These are phyloP conservation scores for Teratosphaeria epicoccoides DNA, from an alignment of 2,329 filamentous ascomycete species.

Conservation along the genomic window DNA sequence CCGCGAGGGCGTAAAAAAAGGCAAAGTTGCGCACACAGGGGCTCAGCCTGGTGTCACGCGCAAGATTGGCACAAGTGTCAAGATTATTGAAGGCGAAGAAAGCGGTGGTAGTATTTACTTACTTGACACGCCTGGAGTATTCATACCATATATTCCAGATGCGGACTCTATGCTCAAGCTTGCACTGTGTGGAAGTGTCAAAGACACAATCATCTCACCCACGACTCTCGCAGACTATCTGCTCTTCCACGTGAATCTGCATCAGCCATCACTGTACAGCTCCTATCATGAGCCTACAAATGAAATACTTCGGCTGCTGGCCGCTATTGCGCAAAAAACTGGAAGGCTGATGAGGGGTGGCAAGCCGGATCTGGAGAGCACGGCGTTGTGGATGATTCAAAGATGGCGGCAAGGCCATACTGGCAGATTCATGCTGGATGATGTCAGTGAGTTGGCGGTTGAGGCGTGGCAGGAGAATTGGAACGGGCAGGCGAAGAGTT, in stretches of 20 bases:
- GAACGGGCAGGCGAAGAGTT: conserved; percentile 38
- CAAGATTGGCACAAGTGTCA: conserved; percentile 67
- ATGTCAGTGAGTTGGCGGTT: conserved; percentile 53
- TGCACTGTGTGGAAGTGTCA: conserved; percentile 81
- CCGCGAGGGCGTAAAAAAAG: conserved; percentile 51
- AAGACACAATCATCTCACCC: conserved; percentile 71
- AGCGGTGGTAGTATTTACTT: conserved; percentile 60
- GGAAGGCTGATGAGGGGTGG: conserved; percentile 69
- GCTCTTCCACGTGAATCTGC: conserved; percentile 69
- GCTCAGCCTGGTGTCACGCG: conserved; percentile 82
- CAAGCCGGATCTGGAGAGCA: conserved; percentile 55
- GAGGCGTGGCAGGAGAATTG: conserved; percentile 38
- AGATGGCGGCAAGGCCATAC: conserved; percentile 69
- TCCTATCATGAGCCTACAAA: conserved; percentile 66
- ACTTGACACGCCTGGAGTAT: conserved; percentile 88
- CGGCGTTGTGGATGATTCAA: conserved; percentile 70
- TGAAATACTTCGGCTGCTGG: conserved; percentile 63
- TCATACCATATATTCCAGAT: conserved; percentile 80
- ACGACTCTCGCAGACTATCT: conserved; percentile 81
- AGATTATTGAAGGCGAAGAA: conserved; percentile 54
- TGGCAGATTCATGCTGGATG: conserved; percentile 70
- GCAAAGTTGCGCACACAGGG: conserved; percentile 72
- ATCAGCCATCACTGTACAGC: conserved; percentile 48
- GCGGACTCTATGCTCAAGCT: conserved; percentile 88
- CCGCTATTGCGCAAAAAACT: conserved; percentile 58